phyloP scores from a whole-genome alignment of 352 stramenopile genomes.

The Globisporangium cystogenes region DNA sequence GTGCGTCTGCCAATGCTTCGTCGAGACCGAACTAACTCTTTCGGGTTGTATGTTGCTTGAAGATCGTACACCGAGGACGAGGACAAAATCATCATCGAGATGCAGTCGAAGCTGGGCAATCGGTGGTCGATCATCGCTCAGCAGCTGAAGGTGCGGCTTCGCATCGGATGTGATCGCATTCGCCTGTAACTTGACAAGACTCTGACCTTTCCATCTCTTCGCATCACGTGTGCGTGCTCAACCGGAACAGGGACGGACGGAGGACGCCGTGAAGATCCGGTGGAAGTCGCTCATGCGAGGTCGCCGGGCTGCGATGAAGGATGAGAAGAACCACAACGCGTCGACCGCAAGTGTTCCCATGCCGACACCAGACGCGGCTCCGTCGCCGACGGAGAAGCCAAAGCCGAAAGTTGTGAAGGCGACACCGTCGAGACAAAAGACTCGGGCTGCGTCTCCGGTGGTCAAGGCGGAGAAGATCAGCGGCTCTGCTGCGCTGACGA shows the following conservation, averaged over 20 bases:
- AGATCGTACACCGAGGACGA: constrained; percentile 88
- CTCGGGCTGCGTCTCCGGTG: constrained; percentile 24
- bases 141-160: constrained; percentile 66
- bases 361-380: background rate
- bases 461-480: constrained; percentile 16
- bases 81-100: constrained; percentile 91
- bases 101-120: constrained; percentile 90
- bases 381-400: constrained; percentile 14
- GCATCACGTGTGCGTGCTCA: background rate
- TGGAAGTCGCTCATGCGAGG: constrained; percentile 90
- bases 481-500: background rate
- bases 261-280: constrained; percentile 92
- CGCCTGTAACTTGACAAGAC: background rate
- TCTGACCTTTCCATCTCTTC: background rate
- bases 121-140: constrained; percentile 92
- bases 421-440: constrained; percentile 37
- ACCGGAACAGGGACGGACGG: constrained; percentile 65
- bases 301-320: constrained; percentile 58
- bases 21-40: background rate
- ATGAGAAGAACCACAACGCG: constrained; percentile 34
- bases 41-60: background rate
- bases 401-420: constrained; percentile 30
- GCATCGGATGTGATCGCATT: background rate
- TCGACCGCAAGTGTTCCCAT: background rate
- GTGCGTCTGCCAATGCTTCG: background rate